Conservation (phyloP, 2,329 filamentous ascomycete genomes). For the Phoma herbarum region DNA sequence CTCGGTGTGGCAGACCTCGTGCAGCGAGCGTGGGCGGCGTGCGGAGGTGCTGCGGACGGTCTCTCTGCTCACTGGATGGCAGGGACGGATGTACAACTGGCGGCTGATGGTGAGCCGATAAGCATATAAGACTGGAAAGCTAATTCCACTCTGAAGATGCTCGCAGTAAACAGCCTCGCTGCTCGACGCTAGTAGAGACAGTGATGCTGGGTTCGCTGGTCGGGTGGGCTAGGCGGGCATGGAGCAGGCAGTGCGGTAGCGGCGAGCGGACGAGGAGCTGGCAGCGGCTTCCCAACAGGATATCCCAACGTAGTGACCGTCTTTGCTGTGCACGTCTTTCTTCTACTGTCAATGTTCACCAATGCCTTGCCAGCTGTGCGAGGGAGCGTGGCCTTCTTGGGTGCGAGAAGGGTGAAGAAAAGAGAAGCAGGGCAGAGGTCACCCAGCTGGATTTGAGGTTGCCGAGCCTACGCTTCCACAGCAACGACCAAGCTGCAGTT, state of each 20-base stretch:
- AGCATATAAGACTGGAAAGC: constrained; percentile 52
- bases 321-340: constrained; percentile 17
- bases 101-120: constrained; percentile 36
- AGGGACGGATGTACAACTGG: constrained; percentile 30
- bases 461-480: constrained; percentile 36
- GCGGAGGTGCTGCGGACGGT: constrained; percentile 23
- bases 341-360: constrained; percentile 26
- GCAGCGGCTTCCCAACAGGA: constrained; percentile 32
- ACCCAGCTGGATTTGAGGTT: constrained; percentile 51
- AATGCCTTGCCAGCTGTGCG: constrained; percentile 17
- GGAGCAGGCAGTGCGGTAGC: constrained; percentile 35
- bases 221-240: constrained; percentile 29
- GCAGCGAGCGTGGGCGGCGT: constrained; percentile 37
- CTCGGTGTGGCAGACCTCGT: constrained; percentile 16
- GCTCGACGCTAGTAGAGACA: constrained; percentile 22
- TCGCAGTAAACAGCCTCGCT: constrained; percentile 37
- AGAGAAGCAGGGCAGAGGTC: constrained; percentile 38
- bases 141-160: constrained; percentile 53
- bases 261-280: constrained; percentile 16
- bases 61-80: constrained; percentile 31
- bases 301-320: constrained; percentile 39
- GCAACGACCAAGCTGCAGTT: constrained; percentile 33
- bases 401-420: constrained; percentile 51
- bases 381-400: constrained; percentile 48
- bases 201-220: constrained; percentile 20